phyloP scores from a whole-genome alignment of 1,284 basidiomycete genomes.

The Cutaneotrichosporon cutaneum region DNA sequence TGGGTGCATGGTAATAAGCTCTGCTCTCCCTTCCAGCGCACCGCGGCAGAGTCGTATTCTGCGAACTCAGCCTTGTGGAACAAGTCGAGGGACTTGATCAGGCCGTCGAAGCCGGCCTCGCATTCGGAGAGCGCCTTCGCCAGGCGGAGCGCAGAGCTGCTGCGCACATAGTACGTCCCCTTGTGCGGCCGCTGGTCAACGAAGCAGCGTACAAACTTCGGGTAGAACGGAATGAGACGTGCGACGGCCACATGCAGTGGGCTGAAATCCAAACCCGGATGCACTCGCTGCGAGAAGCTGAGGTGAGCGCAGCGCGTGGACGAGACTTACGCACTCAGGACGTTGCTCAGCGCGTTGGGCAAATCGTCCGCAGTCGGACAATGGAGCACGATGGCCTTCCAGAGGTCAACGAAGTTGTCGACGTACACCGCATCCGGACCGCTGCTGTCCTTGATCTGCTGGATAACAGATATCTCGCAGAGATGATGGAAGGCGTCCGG shows the following conservation, averaged over 20 bases:
- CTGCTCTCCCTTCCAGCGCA: neutral
- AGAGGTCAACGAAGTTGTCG: neutral
- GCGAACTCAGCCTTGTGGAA: neutral
- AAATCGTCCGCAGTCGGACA: too few relatives aligned
- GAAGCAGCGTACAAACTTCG: neutral
- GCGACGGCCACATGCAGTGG: too few relatives aligned
- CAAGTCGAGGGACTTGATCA: neutral
- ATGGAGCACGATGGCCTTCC: neutral
- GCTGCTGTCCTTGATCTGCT: neutral
- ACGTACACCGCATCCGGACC: neutral
- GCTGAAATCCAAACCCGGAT: too few relatives aligned
- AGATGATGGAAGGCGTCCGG: neutral
- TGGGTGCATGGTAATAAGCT: too few relatives aligned
- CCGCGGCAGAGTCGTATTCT: neutral
- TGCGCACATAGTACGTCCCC: neutral
- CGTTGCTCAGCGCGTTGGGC: too few relatives aligned
- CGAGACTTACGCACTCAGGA: too few relatives aligned
- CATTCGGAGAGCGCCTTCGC: neutral
- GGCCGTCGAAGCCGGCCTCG: neutral
- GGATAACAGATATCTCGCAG: neutral
- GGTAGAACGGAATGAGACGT: neutral
- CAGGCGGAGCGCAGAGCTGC: neutral
- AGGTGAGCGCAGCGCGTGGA: too few relatives aligned
- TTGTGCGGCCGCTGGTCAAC: neutral
- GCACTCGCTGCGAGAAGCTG: neutral